A percentile compares a stretch with the other conserved stretches of the same genome.
phyloP scores from a whole-genome alignment of 2,329 filamentous ascomycete species.

The Ceratocystis alfenasii region DNA sequence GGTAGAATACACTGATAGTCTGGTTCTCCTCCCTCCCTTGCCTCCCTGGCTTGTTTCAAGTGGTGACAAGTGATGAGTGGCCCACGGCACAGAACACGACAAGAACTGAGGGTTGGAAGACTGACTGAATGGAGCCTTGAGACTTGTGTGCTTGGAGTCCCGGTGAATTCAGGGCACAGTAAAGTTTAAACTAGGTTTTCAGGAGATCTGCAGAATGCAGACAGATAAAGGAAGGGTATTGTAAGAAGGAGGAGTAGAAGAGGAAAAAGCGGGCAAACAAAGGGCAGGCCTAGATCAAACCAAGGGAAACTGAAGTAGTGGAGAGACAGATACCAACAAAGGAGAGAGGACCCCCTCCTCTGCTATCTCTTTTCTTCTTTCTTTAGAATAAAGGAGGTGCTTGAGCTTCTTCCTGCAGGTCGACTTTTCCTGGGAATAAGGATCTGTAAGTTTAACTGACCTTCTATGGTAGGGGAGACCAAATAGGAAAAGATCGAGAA shows the following conservation, averaged over 20 bases:
- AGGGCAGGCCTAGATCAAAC: not conserved
- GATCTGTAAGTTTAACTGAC: conserved; percentile 11
- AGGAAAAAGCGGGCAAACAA: not conserved
- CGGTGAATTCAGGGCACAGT: not conserved
- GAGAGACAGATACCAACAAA: not conserved
- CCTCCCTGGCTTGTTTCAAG: conserved; percentile 5
- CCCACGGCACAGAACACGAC: not conserved
- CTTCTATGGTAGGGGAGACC: conserved; percentile 8
- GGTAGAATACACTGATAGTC: not conserved
- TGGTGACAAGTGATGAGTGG: conserved; percentile 5
- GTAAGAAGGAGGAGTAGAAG: not conserved
- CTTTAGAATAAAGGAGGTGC: not conserved
- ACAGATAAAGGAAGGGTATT: not conserved
- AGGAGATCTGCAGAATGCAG: conserved; percentile 2
- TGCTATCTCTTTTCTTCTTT: no score
- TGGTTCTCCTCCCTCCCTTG: not conserved
- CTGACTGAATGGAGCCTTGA: not conserved
- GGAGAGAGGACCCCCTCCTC: not conserved
- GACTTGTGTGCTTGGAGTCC: no score
- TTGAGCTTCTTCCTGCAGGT: not conserved
- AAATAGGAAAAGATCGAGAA: conserved; percentile 22
- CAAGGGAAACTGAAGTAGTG: not conserved
- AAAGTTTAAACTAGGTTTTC: not conserved
- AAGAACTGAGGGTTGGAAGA: not conserved
- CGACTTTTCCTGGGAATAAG: not conserved